Evolutionary conservation across 1,139 yeast species (phyloP).

Genomic region (Magnusiomyces tetraspermus): DNA sequence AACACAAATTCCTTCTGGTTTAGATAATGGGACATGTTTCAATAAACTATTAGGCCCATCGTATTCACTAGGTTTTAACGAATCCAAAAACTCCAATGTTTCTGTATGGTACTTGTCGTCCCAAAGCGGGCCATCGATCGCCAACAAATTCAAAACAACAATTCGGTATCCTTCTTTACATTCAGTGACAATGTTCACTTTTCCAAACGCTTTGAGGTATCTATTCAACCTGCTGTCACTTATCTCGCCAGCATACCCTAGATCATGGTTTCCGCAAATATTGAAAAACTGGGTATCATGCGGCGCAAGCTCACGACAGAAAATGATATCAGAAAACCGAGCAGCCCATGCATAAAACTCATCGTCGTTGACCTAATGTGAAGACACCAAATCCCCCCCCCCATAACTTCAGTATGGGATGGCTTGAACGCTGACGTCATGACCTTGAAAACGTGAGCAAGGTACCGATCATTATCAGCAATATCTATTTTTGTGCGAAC

Average conservation of each 20-base stretch:
- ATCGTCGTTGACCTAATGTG: constrained; percentile 87
- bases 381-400: constrained; percentile 88
- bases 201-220: constrained; percentile 64
- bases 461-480: constrained; percentile 76
- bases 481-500: constrained; percentile 70
- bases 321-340: constrained; percentile 45
- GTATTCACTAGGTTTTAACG: constrained; percentile 39
- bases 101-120: constrained; percentile 58
- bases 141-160: constrained; percentile 73
- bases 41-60: constrained; percentile 72
- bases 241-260: constrained; percentile 93
- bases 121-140: constrained; percentile 84
- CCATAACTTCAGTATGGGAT: constrained; percentile 77
- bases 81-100: constrained; percentile 64
- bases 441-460: constrained; percentile 68
- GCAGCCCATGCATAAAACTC: constrained; percentile 74
- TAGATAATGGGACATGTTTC: constrained; percentile 86
- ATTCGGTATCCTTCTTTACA: constrained; percentile 63
- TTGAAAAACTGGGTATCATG: constrained; percentile 58
- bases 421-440: constrained; percentile 61
- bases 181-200: constrained; percentile 63
- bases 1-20: constrained; percentile 66
- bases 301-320: constrained; percentile 21
- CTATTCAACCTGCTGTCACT: constrained; percentile 85
- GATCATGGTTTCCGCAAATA: constrained; percentile 89